Percentiles rank a stretch among this genome's conserved stretches.
Conservation (phyloP, 1,284 basidiomycete species). For the Peniophora sp. region DNA sequence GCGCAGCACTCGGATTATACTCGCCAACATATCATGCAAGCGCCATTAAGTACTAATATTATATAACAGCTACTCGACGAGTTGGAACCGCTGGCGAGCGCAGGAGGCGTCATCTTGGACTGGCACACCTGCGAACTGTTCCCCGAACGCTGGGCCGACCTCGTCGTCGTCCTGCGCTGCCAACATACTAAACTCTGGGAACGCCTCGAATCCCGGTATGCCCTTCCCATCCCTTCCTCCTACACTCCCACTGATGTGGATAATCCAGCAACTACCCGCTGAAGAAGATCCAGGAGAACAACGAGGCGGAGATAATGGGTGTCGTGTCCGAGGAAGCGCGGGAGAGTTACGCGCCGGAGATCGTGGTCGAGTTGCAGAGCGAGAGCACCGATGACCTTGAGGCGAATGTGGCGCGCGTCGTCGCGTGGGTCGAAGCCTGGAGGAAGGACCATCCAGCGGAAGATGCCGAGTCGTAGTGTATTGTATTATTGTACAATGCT, state of each 20-base stretch:
- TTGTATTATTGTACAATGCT: not conserved
- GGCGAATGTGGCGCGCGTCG: constrained; percentile 77
- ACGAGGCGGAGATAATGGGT: constrained; percentile 98
- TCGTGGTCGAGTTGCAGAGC: constrained; percentile 82
- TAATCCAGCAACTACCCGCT: constrained; percentile 73
- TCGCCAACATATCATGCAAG: not conserved
- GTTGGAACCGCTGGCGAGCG: constrained; percentile 63
- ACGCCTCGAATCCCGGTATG: constrained; percentile 85
- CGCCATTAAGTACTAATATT: not conserved
- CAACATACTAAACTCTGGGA: constrained; percentile 89
- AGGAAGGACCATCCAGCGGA: constrained; percentile 36
- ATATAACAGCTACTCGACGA: constrained; percentile 71
- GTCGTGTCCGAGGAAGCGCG: constrained; percentile 86
- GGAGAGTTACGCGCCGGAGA: constrained; percentile 77
- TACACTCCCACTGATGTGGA: not conserved
- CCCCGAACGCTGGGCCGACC: constrained; percentile 94
- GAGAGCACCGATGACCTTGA: constrained; percentile 80
- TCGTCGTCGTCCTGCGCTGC: constrained; percentile 92
- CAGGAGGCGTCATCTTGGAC: constrained; percentile 85
- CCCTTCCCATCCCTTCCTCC: constrained; percentile 7
- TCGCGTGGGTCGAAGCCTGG: constrained; percentile 84
- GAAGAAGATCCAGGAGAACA: constrained; percentile 97
- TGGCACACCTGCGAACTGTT: constrained; percentile 97
- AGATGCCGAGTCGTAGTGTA: not conserved
- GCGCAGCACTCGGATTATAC: not conserved